phyloP scores from a whole-genome alignment of 805 yeast genomes.

The Candida tammaniensis region DNA sequence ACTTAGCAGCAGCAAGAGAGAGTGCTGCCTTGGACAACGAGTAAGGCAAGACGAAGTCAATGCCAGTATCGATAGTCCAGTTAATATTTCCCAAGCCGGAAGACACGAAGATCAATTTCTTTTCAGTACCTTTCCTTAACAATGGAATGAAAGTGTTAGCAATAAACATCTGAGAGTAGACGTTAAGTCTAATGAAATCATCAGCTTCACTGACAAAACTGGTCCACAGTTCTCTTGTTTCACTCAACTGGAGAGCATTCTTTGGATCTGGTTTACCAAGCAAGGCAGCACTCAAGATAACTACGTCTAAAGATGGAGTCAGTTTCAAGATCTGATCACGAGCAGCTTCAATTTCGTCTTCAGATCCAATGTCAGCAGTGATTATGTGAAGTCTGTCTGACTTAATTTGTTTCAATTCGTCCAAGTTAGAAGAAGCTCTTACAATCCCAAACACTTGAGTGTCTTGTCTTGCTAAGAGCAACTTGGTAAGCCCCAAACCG shows the following conservation, averaged over 20 bases:
- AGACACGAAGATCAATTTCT: constrained; percentile 1
- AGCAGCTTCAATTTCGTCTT: constrained; percentile 2
- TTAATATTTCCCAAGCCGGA: constrained; percentile 1
- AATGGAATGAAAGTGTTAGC: constrained; percentile 5
- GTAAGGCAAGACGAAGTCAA: constrained; percentile 1
- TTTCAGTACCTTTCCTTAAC: constrained; percentile 1
- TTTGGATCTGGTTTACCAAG: neutral
- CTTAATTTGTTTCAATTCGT: constrained; percentile 3
- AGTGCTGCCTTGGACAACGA: constrained; percentile 7
- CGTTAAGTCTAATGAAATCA: constrained; percentile 1
- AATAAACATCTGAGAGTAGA: constrained; percentile 1
- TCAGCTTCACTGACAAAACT: constrained; percentile 1
- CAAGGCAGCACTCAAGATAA: constrained; percentile 4
- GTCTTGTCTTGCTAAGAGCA: constrained; percentile 20
- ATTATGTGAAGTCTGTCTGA: constrained; percentile 2
- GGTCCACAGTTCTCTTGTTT: neutral
- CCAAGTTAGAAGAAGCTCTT: constrained; percentile 17
- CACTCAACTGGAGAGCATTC: neutral
- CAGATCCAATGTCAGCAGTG: constrained; percentile 1
- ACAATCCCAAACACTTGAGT: constrained; percentile 39
- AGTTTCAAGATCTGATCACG: constrained; percentile 1
- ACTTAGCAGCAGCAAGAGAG: constrained; percentile 2
- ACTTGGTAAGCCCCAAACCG: constrained; percentile 30
- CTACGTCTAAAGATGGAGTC: neutral
- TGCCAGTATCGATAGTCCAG: neutral